Conservation (phyloP, 768 basidiomycete species). For the Xerocomellus dryophilus region DNA sequence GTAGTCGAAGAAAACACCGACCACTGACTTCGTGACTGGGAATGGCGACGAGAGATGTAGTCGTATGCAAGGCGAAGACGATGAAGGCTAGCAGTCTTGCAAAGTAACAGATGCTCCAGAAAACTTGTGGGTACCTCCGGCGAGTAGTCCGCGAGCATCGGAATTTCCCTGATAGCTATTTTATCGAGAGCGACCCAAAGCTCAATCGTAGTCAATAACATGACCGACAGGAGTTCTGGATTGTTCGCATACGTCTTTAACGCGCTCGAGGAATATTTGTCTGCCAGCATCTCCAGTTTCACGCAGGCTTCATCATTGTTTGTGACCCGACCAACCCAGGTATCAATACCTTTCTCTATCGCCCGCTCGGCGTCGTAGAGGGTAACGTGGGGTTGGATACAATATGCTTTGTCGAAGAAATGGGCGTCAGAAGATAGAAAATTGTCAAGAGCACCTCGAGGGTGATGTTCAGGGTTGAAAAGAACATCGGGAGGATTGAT, state of each 20-base stretch:
- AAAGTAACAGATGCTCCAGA: constrained; percentile 17
- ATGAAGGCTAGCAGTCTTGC: constrained; percentile 20
- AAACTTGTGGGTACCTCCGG: constrained; percentile 31
- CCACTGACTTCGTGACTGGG: constrained; percentile 2
- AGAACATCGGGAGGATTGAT: not conserved
- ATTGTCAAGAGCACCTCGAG: constrained; percentile 9
- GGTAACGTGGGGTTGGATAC: constrained; percentile 8
- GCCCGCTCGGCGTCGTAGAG: constrained; percentile 39
- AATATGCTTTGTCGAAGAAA: constrained; percentile 8
- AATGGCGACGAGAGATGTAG: constrained; percentile 34
- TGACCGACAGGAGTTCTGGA: constrained; percentile 26
- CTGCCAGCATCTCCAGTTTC: constrained; percentile 22
- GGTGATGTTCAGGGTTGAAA: constrained; percentile 4
- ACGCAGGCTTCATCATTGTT: not conserved
- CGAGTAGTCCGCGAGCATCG: constrained; percentile 24
- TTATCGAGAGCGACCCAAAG: too few relatives aligned
- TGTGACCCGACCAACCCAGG: constrained; percentile 29
- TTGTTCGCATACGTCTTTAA: constrained; percentile 26
- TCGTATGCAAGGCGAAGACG: constrained; percentile 25
- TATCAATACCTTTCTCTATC: constrained; percentile 30
- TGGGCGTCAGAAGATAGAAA: not conserved
- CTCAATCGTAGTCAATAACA: too few relatives aligned
- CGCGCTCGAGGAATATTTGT: constrained; percentile 28
- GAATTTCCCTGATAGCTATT: too few relatives aligned
- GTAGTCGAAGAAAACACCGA: constrained; percentile 35